phyloP scores from a whole-genome alignment of 371 early-diverging fungal genomes.

The Paraphysoderma sedebokerense region DNA sequence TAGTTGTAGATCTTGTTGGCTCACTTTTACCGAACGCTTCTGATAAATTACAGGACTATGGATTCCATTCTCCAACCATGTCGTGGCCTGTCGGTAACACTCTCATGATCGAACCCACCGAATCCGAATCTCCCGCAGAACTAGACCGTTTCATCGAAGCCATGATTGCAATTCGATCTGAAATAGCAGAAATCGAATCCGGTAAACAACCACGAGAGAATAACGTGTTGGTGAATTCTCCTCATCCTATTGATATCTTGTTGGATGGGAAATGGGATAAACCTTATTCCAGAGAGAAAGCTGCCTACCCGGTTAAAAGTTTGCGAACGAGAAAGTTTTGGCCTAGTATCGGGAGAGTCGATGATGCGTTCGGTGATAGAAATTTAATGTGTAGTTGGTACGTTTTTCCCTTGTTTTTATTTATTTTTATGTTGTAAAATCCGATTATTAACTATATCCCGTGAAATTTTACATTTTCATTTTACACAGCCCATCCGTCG shows the following conservation, averaged over 20 bases:
- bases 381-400: constrained; percentile 89
- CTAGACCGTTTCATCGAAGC: constrained; percentile 94
- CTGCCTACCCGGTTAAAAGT: constrained; percentile 76
- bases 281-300: constrained; percentile 66
- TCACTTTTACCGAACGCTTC: background rate
- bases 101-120: constrained; percentile 97
- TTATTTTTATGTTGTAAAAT: too few species aligned
- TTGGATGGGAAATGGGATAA: constrained; percentile 60
- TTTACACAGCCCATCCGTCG: too few species aligned
- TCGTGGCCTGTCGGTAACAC: constrained; percentile 96
- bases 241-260: constrained; percentile 65
- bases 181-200: constrained; percentile 70
- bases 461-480: too few species aligned
- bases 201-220: constrained; percentile 62
- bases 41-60: constrained; percentile 97
- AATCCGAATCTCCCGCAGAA: constrained; percentile 80
- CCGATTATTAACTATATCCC: too few species aligned
- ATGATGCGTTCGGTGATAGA: constrained; percentile 88
- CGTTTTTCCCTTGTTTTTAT: too few species aligned
- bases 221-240: constrained; percentile 74
- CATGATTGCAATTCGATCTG: constrained; percentile 80
- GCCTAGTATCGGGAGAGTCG: constrained; percentile 78
- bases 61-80: constrained; percentile 97
- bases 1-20: background rate
- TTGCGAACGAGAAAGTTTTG: constrained; percentile 83